phyloP scores from a whole-genome alignment of 495 filamentous ascomycete genomes.

The Aspergillus campestris region DNA sequence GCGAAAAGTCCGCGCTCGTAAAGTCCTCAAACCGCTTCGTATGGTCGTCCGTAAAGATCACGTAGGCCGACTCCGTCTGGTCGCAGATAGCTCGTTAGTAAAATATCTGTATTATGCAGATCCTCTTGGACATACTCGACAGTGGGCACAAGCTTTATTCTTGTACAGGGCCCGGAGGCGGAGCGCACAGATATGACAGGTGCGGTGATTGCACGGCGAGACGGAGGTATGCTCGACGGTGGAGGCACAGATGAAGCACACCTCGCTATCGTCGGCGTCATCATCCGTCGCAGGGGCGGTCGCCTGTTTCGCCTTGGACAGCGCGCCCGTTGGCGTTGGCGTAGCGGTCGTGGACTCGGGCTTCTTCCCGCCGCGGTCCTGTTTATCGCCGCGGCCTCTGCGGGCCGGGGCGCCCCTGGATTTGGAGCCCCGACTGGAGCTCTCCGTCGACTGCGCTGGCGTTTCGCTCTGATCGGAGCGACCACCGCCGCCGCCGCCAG shows the following conservation, averaged over 20 bases:
- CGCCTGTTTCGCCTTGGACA: constrained; percentile 16
- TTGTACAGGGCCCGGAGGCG: constrained; percentile 89
- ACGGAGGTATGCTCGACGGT: constrained; percentile 75
- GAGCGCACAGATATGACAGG: constrained; percentile 91
- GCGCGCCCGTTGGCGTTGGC: constrained; percentile 5
- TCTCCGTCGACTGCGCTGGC: constrained; percentile 15
- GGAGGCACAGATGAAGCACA: constrained; percentile 96
- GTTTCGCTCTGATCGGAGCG: constrained; percentile 17
- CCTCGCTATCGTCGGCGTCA: constrained; percentile 60
- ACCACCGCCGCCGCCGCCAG: constrained; percentile 14
- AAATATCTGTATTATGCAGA: background rate
- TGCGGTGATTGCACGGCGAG: constrained; percentile 88
- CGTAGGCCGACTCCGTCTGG: constrained; percentile 69
- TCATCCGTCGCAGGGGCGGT: constrained; percentile 32
- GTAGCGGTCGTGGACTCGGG: constrained; percentile 4
- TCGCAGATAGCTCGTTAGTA: constrained; percentile 2
- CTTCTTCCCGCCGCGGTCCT: constrained; percentile 12
- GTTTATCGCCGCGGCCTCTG: constrained; percentile 27
- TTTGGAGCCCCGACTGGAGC: constrained; percentile 15
- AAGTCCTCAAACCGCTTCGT: constrained; percentile 81
- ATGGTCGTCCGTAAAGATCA: constrained; percentile 83
- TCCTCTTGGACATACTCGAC: constrained; percentile 53
- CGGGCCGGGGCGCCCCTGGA: constrained; percentile 22
- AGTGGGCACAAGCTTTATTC: constrained; percentile 89
- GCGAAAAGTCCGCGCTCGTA: constrained; percentile 57